Conservation (phyloP, 2,329 filamentous ascomycete genomes). For the Colletotrichum zoysiae region DNA sequence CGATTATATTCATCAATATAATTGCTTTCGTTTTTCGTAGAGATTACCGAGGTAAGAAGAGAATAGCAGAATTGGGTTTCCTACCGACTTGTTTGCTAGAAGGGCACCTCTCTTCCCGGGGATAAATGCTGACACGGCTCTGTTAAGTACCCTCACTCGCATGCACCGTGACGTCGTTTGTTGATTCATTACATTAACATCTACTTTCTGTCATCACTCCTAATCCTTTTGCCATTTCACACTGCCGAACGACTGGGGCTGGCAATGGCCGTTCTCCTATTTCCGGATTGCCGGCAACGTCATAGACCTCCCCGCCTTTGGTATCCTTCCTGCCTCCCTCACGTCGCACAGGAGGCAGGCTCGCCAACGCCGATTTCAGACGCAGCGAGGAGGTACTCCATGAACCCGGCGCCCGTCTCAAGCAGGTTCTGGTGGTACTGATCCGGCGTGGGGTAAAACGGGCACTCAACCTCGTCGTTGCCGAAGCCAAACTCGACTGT, state of each 20-base stretch:
- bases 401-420: conserved; percentile 61
- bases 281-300: background rate
- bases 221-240: background rate
- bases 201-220: background rate
- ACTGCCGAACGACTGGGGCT: background rate
- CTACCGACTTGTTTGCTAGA: too few species aligned
- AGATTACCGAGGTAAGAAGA: background rate
- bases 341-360: conserved; percentile 30
- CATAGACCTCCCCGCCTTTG: background rate
- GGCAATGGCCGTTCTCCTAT: background rate
- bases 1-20: too few species aligned
- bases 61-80: too few species aligned
- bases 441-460: conserved; percentile 60
- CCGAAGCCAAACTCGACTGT: conserved; percentile 62
- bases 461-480: conserved; percentile 50
- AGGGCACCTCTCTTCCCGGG: background rate
- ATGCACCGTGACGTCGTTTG: background rate
- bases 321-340: background rate
- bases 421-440: conserved; percentile 59
- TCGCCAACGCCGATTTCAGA: conserved; percentile 40
- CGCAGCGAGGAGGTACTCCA: conserved; percentile 56
- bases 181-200: background rate
- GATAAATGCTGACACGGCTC: background rate
- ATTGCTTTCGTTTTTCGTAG: background rate
- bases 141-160: background rate